Percentiles rank a stretch among this genome's conserved stretches.
phyloP scores from a whole-genome alignment of 1,139 yeast species.

The Kurtzmaniella quercitrusa region DNA sequence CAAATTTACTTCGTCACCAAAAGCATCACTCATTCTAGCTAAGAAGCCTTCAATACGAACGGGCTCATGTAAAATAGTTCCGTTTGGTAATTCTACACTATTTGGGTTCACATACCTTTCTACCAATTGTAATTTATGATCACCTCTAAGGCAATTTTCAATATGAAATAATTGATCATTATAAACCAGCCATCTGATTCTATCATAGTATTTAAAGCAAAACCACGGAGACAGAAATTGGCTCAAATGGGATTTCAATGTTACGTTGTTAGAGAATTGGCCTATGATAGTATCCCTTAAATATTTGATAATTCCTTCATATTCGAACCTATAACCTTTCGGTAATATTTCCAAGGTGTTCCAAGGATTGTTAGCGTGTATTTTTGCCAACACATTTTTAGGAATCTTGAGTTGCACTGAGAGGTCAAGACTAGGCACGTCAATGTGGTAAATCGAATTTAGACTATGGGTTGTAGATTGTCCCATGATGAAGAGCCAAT shows the following conservation, averaged over 20 bases:
- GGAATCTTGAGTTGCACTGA: conserved; percentile 44
- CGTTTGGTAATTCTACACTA: conserved; percentile 14
- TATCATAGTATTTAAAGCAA: conserved; percentile 65
- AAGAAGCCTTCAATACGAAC: conserved; percentile 74
- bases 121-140: conserved; percentile 52
- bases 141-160: conserved; percentile 23
- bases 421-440: conserved; percentile 50
- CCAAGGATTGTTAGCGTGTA: conserved; percentile 9
- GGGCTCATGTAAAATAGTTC: conserved; percentile 44
- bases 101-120: conserved; percentile 45
- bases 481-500: conserved; percentile 62
- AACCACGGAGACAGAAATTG: conserved; percentile 27
- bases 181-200: conserved; percentile 71
- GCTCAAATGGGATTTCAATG: not conserved
- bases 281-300: conserved; percentile 21
- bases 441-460: conserved; percentile 26
- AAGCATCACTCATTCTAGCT: conserved; percentile 49
- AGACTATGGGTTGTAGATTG: conserved; percentile 31
- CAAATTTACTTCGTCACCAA: conserved; percentile 39
- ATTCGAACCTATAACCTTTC: conserved; percentile 33
- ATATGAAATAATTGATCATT: conserved; percentile 42
- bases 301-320: conserved; percentile 31
- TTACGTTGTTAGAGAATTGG: conserved; percentile 9
- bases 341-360: conserved; percentile 12
- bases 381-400: conserved; percentile 14